A percentile compares a stretch with the other conserved stretches of the same genome.
Conservation (phyloP, 2,329 filamentous ascomycete genomes). For the Fusarium nelsonii region DNA sequence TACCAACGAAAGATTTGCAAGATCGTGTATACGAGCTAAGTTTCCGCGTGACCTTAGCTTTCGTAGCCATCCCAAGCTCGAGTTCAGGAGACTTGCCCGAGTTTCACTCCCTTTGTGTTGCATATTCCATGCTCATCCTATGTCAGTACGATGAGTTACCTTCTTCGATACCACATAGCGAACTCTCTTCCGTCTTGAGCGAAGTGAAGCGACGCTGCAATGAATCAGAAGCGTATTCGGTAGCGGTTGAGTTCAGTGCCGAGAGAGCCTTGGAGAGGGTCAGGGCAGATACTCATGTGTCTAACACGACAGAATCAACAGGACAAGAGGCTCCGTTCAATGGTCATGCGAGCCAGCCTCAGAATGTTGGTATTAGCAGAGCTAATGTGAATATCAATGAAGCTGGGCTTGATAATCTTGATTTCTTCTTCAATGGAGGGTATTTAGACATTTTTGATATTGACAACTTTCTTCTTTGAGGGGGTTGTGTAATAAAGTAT, state of each 20-base stretch:
- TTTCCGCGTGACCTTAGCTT: slow-evolving; percentile 25
- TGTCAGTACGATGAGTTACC: slow-evolving; percentile 27
- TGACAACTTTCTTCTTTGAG: slow-evolving; percentile 17
- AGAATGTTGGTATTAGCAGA: neutral
- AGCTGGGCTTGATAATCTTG: slow-evolving; percentile 21
- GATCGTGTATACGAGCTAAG: slow-evolving; percentile 20
- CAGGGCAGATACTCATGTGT: neutral
- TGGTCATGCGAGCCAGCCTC: neutral
- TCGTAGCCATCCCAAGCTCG: slow-evolving; percentile 18
- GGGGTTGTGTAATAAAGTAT: neutral
- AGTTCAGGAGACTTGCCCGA: slow-evolving; percentile 28
- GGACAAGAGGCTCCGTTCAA: neutral
- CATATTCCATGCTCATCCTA: slow-evolving; percentile 29
- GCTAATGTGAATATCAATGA: neutral
- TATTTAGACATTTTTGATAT: slow-evolving; percentile 28
- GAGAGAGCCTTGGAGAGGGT: slow-evolving; percentile 30
- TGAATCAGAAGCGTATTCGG: slow-evolving; percentile 15
- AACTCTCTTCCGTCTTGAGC: slow-evolving; percentile 8
- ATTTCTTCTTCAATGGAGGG: slow-evolving; percentile 33
- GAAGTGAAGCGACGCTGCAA: slow-evolving; percentile 26
- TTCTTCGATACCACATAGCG: neutral
- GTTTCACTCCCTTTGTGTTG: slow-evolving; percentile 26
- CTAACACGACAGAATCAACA: neutral
- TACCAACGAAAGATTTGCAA: slow-evolving; percentile 14
- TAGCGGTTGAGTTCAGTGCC: slow-evolving; percentile 29